Percentiles rank a stretch among this genome's conserved stretches.
Conservation (phyloP, 2,329 filamentous ascomycete species). For the Apiospora sp. region DNA sequence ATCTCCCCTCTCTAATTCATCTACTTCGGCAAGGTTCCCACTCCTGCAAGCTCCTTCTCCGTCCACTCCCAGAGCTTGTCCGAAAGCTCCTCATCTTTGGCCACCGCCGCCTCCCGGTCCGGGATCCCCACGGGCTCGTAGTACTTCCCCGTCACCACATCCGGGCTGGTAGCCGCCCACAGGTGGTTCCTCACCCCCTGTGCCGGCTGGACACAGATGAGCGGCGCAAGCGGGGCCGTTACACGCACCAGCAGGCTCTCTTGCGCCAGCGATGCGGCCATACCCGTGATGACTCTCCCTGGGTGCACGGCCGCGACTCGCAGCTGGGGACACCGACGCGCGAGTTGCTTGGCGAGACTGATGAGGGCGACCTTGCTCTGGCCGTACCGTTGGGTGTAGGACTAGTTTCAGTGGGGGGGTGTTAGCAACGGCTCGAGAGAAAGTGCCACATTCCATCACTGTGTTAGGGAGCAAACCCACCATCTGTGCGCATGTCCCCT, state of each 20-base stretch:
- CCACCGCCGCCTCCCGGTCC: conserved; percentile 29
- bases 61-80: conserved; percentile 45
- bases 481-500: not conserved
- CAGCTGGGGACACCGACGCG: conserved; percentile 26
- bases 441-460: no score
- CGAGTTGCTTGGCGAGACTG: conserved; percentile 28
- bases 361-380: conserved; percentile 34
- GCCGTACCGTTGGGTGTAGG: conserved; percentile 28
- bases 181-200: conserved; percentile 50
- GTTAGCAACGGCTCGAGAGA: not conserved
- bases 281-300: conserved; percentile 30
- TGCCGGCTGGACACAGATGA: conserved; percentile 28
- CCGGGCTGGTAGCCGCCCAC: conserved; percentile 45
- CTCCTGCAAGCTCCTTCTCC: conserved; percentile 38
- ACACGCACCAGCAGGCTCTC: conserved; percentile 21
- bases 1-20: not conserved
- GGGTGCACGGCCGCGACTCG: conserved; percentile 29
- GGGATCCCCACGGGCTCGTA: conserved; percentile 47
- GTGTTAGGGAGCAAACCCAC: not conserved
- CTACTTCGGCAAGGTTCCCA: not conserved
- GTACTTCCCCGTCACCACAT: conserved; percentile 41
- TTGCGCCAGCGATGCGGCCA: conserved; percentile 25
- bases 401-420: conserved; percentile 23
- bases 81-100: conserved; percentile 37
- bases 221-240: conserved; percentile 6